These are phyloP conservation scores for Coprinopsis marcescibilis DNA, from an alignment of 768 basidiomycete species.

Conservation along the genomic window DNA sequence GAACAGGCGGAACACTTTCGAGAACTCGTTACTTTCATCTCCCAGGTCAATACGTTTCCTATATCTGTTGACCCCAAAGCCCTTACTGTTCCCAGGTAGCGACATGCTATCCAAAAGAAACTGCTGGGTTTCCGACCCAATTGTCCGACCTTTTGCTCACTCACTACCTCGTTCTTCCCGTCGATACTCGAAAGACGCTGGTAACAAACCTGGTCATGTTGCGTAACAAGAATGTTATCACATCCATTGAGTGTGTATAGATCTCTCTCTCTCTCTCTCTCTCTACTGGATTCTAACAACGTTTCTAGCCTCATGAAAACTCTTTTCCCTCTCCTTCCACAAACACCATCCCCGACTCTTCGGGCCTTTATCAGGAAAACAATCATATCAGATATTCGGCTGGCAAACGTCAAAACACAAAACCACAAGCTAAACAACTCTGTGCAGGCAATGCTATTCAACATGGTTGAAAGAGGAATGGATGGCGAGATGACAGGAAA, in stretches of 20 bases:
- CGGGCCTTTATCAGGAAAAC: constrained; percentile 87
- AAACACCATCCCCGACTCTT: constrained; percentile 80
- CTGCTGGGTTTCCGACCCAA: constrained; percentile 78
- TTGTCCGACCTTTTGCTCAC: constrained; percentile 75
- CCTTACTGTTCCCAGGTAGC: constrained; percentile 49
- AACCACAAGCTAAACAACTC: constrained; percentile 96
- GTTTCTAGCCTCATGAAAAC: constrained; percentile 70
- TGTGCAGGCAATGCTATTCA: constrained; percentile 92
- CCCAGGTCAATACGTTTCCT: constrained; percentile 49
- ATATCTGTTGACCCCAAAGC: neutral
- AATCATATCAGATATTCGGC: constrained; percentile 88
- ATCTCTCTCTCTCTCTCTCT: neutral
- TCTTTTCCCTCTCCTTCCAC: constrained; percentile 94
- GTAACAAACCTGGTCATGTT: constrained; percentile 92
- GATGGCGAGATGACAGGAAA: constrained; percentile 73
- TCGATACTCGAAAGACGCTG: constrained; percentile 79
- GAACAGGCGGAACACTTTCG: constrained; percentile 82
- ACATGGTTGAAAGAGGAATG: constrained; percentile 94
- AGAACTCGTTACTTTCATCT: constrained; percentile 87
- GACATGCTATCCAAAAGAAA: constrained; percentile 90
- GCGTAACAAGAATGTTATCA: constrained; percentile 86
- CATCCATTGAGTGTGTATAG: constrained; percentile 78
- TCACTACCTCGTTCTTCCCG: constrained; percentile 64
- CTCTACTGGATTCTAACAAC: constrained; percentile 7
- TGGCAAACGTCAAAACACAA: constrained; percentile 80